Evolutionary conservation across 73 alveolate species (phyloP).

Genomic region (Halteria grandinella): DNA sequence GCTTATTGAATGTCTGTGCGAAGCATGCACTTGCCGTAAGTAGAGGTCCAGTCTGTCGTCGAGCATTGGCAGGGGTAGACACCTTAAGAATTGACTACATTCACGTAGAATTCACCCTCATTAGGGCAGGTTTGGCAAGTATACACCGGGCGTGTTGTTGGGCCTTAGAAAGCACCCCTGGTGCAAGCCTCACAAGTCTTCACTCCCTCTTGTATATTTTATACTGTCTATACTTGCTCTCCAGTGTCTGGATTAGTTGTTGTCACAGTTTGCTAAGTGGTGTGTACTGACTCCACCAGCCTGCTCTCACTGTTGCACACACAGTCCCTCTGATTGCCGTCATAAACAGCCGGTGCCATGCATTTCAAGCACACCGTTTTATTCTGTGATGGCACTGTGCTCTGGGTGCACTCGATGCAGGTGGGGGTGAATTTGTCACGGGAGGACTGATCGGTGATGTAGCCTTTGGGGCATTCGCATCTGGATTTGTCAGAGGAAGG

Average conservation of each 20-base stretch:
- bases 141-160: conserved; percentile 30
- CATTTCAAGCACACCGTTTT: background rate
- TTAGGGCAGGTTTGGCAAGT: conserved; percentile 26
- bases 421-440: conserved; percentile 26
- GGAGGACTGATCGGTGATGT: background rate
- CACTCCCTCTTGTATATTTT: too few relatives aligned
- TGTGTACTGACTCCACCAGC: too few relatives aligned
- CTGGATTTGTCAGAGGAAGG: too few relatives aligned
- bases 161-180: conserved; percentile 23
- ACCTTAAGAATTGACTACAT: background rate
- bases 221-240: too few relatives aligned
- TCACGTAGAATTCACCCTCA: conserved; percentile 21
- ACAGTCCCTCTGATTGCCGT: conserved; percentile 16
- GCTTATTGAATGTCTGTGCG: background rate
- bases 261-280: background rate
- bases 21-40: conserved; percentile 40
- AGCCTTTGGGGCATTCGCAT: conserved; percentile 50
- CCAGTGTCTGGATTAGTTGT: background rate
- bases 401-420: background rate
- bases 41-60: background rate
- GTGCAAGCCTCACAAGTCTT: conserved; percentile 7
- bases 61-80: conserved; percentile 47
- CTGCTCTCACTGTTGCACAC: conserved; percentile 12
- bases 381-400: background rate
- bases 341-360: conserved; percentile 2